A percentile compares a stretch with the other conserved stretches of the same genome.
Evolutionary conservation across 306 rosid genomes (phyloP).

Genomic region (Quercus berberidifolia): DNA sequence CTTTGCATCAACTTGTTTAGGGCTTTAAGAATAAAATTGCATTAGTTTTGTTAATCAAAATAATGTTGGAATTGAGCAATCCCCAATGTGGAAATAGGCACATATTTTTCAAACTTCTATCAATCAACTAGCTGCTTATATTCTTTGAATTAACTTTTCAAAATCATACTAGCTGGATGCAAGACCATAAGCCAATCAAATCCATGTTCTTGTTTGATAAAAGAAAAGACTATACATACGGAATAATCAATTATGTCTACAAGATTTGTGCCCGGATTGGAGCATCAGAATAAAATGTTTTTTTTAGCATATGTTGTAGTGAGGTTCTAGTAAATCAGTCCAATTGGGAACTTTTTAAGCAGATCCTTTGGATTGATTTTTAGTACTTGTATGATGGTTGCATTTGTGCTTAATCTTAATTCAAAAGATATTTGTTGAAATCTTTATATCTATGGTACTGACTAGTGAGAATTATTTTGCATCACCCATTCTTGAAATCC

Average conservation of each 20-base stretch:
- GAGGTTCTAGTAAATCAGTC: neutral
- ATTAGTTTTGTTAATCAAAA: neutral
- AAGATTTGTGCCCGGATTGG: no score
- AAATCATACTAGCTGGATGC: neutral
- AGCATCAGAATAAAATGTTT: no score
- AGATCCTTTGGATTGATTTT: neutral
- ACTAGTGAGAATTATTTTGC: neutral
- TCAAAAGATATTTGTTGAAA: neutral
- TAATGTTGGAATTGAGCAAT: neutral
- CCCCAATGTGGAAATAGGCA: neutral
- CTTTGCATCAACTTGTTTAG: neutral
- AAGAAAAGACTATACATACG: no score
- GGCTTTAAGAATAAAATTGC: neutral
- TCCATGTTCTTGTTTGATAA: neutral
- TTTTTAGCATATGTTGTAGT: neutral
- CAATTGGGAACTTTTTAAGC: neutral
- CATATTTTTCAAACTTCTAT: neutral
- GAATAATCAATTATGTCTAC: no score
- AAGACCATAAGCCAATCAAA: neutral
- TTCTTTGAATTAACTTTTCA: neutral
- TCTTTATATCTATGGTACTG: neutral
- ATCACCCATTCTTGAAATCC: neutral
- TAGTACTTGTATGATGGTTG: neutral
- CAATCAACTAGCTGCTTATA: neutral
- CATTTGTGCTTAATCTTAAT: neutral